Evolutionary conservation across 2,329 filamentous ascomycete species (phyloP), one percentile per base, ranked within the genome.

Genomic region (Ophiostoma triangulosporum): DNA sequence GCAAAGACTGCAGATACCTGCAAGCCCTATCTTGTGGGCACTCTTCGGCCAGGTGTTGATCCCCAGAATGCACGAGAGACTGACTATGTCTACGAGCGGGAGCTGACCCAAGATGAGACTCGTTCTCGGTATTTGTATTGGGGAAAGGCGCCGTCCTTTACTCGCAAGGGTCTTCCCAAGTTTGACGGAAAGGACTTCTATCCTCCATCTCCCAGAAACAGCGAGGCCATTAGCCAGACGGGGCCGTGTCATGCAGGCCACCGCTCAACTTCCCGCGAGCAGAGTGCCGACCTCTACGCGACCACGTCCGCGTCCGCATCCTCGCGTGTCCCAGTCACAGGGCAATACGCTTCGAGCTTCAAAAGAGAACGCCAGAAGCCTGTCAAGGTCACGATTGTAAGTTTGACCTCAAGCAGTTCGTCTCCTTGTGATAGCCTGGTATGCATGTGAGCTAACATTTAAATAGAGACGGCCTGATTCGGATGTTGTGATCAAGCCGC

Each of bases 151-250:
- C 72, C 78, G 40, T 69, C 66, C 29, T 70, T 73, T 58, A 69
- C 70, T 12, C 69, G 74, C 49, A 70, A 68, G 32, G 76, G 77
- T 2, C 66, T 82, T 38, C 79, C 80, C 32, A 82, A 79, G 63
- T 84, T 80, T 59, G 79, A 83, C 58, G 79, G 80, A 24, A 81
- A 79, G 62, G 73, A 82, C 62, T 83, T 83, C 59, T 83, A 81
- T 57, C 76, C 74, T 29, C 67, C 76, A 3, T 81, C 78, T 0
- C 76, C 77, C 1, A 27, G 20, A 11, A 53, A 46, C n/a, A 38
- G 11, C 12, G 1, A 17, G 27, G 1, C 3, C 43, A 4, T 15
- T 5, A 26, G 24, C 26, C 43, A 29, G 26, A 17, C 26, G 7
- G 15, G 15, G 20, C 15, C 15, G 20, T 17, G 26, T 9, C 43